phyloP scores from a whole-genome alignment of 257 asterid genomes.

The Perilla frutescens region DNA sequence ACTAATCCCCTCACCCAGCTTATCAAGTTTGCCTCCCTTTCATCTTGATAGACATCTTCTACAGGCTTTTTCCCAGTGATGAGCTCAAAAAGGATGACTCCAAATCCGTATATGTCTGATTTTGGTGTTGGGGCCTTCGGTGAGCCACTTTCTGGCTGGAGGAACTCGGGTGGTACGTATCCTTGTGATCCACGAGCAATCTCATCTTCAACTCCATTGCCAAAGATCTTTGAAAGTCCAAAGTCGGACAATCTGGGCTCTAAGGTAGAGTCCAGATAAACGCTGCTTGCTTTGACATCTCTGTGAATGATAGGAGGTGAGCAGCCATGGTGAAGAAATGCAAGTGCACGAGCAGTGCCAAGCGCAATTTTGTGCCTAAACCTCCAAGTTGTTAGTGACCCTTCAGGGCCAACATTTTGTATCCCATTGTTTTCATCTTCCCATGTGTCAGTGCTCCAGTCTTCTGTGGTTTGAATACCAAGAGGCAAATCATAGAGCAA shows the following conservation, averaged over 20 bases:
- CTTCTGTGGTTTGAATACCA: conserved; percentile 68
- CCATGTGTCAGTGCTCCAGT: conserved; percentile 82
- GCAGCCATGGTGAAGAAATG: conserved; percentile 90
- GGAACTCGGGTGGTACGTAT: conserved; percentile 78
- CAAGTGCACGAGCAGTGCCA: conserved; percentile 87
- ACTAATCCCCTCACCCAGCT: conserved; percentile 81
- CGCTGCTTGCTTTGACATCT: conserved; percentile 84
- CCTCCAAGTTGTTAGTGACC: conserved; percentile 64
- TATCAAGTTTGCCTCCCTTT: conserved; percentile 57
- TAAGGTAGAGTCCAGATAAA: conserved; percentile 70
- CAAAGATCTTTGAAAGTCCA: conserved; percentile 75
- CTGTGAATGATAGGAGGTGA: conserved; percentile 83
- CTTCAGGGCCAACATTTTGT: conserved; percentile 66
- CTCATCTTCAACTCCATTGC: conserved; percentile 65
- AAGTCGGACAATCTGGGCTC: conserved; percentile 84
- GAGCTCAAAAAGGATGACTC: conserved; percentile 78
- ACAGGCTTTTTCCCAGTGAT: conserved; percentile 76
- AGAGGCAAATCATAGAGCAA: conserved; percentile 80
- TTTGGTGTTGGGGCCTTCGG: conserved; percentile 66
- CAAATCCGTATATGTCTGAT: conserved; percentile 81
- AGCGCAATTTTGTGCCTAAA: conserved; percentile 78
- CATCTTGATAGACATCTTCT: conserved; percentile 59
- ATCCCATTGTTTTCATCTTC: conserved; percentile 65
- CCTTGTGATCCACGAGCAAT: conserved; percentile 67
- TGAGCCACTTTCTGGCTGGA: conserved; percentile 52